These are phyloP conservation scores for Vanilla planifolia DNA, from an alignment of 106 monocot genomes.

Conservation along the genomic window DNA sequence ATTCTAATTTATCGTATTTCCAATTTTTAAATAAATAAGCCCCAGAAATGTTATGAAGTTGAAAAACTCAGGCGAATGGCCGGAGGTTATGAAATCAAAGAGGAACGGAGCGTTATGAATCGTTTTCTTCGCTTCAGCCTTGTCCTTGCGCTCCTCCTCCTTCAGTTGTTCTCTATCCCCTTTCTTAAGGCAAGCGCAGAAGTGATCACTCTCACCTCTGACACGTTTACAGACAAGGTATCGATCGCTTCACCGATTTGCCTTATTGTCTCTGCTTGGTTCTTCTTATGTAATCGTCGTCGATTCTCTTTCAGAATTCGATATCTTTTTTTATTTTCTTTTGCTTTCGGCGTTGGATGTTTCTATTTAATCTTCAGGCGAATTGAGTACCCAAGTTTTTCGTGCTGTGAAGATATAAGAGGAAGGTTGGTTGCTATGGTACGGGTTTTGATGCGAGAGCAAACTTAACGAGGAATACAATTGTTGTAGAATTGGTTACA, in stretches of 20 bases:
- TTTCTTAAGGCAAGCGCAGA: conserved; percentile 28
- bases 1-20: too few species aligned
- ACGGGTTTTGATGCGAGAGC: not conserved
- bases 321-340: not conserved
- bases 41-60: too few species aligned
- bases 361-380: too few species aligned
- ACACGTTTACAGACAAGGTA: conserved; percentile 94
- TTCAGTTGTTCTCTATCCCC: conserved; percentile 12
- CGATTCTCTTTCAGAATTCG: not conserved
- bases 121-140: too few species aligned
- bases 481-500: too few species aligned
- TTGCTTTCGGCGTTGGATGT: not conserved
- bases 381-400: not conserved
- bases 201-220: conserved; percentile 69
- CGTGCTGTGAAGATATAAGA: not conserved
- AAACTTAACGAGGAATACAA: too few species aligned
- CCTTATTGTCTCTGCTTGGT: not conserved
- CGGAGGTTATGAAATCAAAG: too few species aligned
- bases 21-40: too few species aligned
- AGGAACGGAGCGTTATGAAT: too few species aligned
- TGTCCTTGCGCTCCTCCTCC: too few species aligned
- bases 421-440: not conserved
- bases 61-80: too few species aligned
- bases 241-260: not conserved
- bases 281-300: too few species aligned